phyloP scores from a whole-genome alignment of 139 green algal species.

The Chlorella vulgaris region DNA sequence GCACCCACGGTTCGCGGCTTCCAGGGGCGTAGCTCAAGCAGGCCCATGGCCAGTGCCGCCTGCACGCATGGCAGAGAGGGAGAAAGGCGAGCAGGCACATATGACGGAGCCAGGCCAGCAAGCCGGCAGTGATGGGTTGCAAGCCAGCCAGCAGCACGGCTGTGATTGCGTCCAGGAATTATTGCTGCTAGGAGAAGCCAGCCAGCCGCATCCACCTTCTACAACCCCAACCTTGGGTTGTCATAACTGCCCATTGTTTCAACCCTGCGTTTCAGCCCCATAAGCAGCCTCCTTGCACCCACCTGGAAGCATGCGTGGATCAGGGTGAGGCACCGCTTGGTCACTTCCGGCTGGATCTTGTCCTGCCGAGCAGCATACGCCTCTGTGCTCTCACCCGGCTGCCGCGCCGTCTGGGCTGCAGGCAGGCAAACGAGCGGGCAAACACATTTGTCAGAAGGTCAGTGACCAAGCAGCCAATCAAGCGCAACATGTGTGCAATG shows the following conservation, averaged over 20 bases:
- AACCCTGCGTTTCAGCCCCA: no score
- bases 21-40: slow-evolving; percentile 69
- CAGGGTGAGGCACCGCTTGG: slow-evolving; percentile 64
- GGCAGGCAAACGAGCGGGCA: not conserved
- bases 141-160: no score
- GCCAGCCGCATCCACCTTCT: no score
- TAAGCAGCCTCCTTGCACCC: no score
- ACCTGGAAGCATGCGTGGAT: slow-evolving; percentile 80
- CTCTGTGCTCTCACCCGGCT: slow-evolving; percentile 60
- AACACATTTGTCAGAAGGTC: not conserved
- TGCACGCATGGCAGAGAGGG: slow-evolving; percentile 29
- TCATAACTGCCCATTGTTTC: no score
- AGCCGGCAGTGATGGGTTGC: no score
- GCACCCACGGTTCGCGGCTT: slow-evolving; percentile 83
- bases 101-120: no score
- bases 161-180: no score
- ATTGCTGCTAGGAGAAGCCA: no score
- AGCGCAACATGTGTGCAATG: no score
- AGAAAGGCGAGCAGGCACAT: not conserved
- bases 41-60: slow-evolving; percentile 71
- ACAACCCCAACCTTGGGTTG: no score
- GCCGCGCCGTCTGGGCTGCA: slow-evolving; percentile 16
- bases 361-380: slow-evolving; percentile 67
- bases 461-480: no score
- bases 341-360: slow-evolving; percentile 63